Conservation (phyloP, 148 eudicot genomes). For the Mesembryanthemum crystallinum region DNA sequence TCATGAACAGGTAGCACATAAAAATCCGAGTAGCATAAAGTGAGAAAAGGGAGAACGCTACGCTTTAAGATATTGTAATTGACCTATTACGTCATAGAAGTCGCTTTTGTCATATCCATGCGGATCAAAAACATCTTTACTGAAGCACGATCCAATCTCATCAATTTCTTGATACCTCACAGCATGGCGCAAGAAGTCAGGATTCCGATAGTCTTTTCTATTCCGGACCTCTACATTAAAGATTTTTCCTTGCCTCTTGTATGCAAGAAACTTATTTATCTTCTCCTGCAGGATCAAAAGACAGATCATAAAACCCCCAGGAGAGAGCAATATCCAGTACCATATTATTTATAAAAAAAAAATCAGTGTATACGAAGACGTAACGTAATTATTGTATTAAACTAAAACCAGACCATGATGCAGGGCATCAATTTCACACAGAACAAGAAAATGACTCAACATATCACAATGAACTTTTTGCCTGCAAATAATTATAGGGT, state of each 20-base stretch:
- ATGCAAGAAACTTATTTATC: conserved; percentile 65
- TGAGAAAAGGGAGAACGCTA: neutral
- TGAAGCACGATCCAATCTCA: conserved; percentile 90
- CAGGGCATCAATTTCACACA: neutral
- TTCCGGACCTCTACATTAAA: conserved; percentile 93
- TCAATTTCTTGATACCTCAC: conserved; percentile 96
- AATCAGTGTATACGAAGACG: neutral
- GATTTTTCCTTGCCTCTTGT: conserved; percentile 71
- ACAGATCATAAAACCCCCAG: neutral
- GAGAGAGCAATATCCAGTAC: neutral
- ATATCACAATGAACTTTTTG: neutral
- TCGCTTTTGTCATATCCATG: conserved; percentile 93
- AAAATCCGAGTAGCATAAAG: neutral
- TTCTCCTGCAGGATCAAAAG: conserved; percentile 53
- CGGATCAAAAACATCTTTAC: conserved; percentile 93
- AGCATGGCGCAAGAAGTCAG: conserved; percentile 95
- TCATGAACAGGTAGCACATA: neutral
- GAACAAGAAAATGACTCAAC: neutral
- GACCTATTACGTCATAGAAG: conserved; percentile 86
- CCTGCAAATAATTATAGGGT: too few species aligned
- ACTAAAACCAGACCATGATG: neutral
- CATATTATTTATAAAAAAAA: neutral
- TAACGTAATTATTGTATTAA: neutral
- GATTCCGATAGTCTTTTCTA: conserved; percentile 91
- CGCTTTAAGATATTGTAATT: conserved; percentile 1